Percentiles rank a stretch among this genome's conserved stretches.
phyloP scores from a whole-genome alignment of 345 rosid species.

The Erucastrum elatum region DNA sequence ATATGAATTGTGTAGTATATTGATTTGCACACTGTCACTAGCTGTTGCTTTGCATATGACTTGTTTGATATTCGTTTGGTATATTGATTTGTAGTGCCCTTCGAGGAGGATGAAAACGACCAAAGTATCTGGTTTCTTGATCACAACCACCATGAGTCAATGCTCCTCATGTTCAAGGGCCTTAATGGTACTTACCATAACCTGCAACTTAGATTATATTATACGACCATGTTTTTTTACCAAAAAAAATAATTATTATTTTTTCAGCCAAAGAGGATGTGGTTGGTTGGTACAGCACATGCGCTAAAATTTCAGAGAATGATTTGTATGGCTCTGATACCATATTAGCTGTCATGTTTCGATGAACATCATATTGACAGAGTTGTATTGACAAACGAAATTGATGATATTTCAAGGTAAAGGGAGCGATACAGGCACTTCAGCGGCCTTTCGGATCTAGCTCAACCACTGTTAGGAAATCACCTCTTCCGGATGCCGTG shows the following conservation, averaged over 20 bases:
- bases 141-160: constrained; percentile 79
- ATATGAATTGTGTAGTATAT: background rate
- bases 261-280: constrained; percentile 85
- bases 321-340: constrained; percentile 58
- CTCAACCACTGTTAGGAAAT: too few relatives aligned
- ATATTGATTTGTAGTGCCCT: constrained; percentile 60
- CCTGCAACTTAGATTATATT: background rate
- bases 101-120: constrained; percentile 86
- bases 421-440: too few relatives aligned
- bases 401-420: too few relatives aligned
- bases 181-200: constrained; percentile 56
- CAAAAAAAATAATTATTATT: background rate
- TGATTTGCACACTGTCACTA: background rate
- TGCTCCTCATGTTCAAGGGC: constrained; percentile 92
- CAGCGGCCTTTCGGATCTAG: too few relatives aligned
- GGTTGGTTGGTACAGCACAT: constrained; percentile 94
- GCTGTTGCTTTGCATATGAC: background rate
- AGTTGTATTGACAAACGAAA: too few relatives aligned
- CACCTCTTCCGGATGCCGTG: too few relatives aligned
- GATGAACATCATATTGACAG: too few relatives aligned
- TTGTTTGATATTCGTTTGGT: background rate
- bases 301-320: constrained; percentile 80
- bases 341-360: too few relatives aligned
- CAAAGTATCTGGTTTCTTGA: constrained; percentile 86
- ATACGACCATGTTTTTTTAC: background rate